Evolutionary conservation across 2,329 filamentous ascomycete genomes (phyloP), one percentile per base, ranked within the genome.

Genomic region (Fusarium sambucinum): DNA sequence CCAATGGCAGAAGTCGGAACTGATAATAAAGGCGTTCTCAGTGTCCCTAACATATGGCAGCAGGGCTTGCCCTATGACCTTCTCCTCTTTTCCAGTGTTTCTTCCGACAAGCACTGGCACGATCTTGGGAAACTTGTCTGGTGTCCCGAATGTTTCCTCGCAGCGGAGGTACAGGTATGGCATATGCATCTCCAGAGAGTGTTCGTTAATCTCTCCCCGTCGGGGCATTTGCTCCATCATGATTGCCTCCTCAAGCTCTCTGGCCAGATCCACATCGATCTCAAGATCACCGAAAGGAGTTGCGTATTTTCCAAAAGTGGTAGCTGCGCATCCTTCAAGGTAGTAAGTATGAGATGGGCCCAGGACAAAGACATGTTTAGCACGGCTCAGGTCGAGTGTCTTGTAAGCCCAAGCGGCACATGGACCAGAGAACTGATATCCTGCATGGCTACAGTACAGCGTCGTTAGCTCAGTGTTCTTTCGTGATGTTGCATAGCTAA

Each of bases 1-100:
- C 96, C 96, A 99, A 79, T 99, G 96, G 69, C 95, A 97, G 78
- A 99, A 99, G 78, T 99, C 96, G 1, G 94, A 97, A 77, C 92
- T 96, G 67, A 98, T 86, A 63, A 99, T 86, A 76, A 98, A 97
- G 2, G 90, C 89, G 63, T 92, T 96, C 14, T 85, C 82, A 0
- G 90, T 87, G 71, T 97, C 91, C 33, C 84, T 83, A 9, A 99
- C 81, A 77, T 96, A 97, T 0, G 91, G 90, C 2, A 92, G 87
- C 10, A 99, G 83, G n/a, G 94, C 77, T 27, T 74, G 4, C 93
- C 96, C 58, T 91, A 40, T 88, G 2, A 78, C 81, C 50, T 87
- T 86, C 79, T 98, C 95, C 4, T 89, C 87, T 0, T 80, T 62
- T 0, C 85, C 80, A 53, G 85, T 25, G 37, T 92, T 94, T 73